A percentile compares a stretch with the other conserved stretches of the same genome.
Evolutionary conservation across 2,329 filamentous ascomycete species (phyloP).

Genomic region (Plectosphaerella plurivora): DNA sequence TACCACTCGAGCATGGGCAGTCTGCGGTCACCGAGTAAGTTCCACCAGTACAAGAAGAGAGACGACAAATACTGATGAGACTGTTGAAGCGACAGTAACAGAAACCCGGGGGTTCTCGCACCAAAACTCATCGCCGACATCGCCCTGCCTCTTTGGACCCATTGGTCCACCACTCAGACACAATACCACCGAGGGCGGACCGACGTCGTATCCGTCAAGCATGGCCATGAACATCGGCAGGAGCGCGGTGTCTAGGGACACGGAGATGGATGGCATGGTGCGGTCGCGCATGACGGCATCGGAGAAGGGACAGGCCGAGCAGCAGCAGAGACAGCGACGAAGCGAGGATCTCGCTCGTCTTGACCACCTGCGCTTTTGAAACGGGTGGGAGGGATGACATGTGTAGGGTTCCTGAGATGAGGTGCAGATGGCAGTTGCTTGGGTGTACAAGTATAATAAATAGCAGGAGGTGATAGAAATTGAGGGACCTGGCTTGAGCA

Average conservation of each 20-base stretch:
- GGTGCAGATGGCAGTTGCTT: no score
- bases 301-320: not conserved
- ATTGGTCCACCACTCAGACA: constrained; percentile 20
- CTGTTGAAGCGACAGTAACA: not conserved
- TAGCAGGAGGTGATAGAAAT: no score
- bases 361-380: not conserved
- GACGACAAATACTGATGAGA: not conserved
- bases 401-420: no score
- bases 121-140: constrained; percentile 5
- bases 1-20: not conserved
- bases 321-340: not conserved
- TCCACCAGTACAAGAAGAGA: not conserved
- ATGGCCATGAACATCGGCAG: not conserved
- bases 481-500: no score
- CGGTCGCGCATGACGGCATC: not conserved
- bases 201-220: not conserved
- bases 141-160: constrained; percentile 21
- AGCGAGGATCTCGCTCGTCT: not conserved
- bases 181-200: not conserved
- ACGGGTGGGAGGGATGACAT: no score
- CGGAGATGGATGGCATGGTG: not conserved
- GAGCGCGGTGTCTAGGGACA: not conserved
- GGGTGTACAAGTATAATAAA: no score
- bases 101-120: constrained; percentile 4
- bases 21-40: not conserved